Evolutionary conservation across 2,329 filamentous ascomycete species (phyloP), one percentile per base, ranked within the genome.

Genomic region (Aureobasidium uvarum): DNA sequence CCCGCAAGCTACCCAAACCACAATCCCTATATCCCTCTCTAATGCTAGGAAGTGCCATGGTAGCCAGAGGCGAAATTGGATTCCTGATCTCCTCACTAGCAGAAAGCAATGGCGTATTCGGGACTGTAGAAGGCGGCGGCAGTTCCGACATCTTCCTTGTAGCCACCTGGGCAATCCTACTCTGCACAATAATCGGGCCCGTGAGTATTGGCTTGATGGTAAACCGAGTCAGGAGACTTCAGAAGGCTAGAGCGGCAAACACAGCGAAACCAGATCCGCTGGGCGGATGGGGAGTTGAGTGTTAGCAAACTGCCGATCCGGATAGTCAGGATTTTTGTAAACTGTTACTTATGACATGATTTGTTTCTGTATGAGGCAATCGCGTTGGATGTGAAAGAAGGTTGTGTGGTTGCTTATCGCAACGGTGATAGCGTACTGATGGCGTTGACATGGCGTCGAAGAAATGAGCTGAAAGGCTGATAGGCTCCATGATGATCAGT

Each of bases 1-100:
- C 51, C 23, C 51, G 50, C 16, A 65, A 59, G 14, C 33, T 58
- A 8, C 48, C 64, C 13, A 66, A 60, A 39, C 62, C 63, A 0
- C 75, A 82, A 3, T 91, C 88, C 0, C 77, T 90, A 0, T 88
- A 91, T 67, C 89, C 89, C 0, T 82, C 86, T 0, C 80, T 83
- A 0, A 86, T 93, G 2, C 76, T 93, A 0, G 87, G 87, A 0
- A 79, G 83, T 20, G 85, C 85, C 2, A 94, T 94, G 90, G 69
- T 89, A 0, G 86, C 90, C 0, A 81, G 90, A n/a, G 90, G 90
- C 0, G 90, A 95, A 73, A 91, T 94, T 39, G 89, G 90, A 0
- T 92, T 92, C 67, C 74, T 94, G 50, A 91, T 95, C 67, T 86
- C 87, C 0, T 85, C 87, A 0, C 74, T 92, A 0, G 88, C 88